Evolutionary conservation across 164 flowering plant species (phyloP).

Genomic region (Aristolochia californica): DNA sequence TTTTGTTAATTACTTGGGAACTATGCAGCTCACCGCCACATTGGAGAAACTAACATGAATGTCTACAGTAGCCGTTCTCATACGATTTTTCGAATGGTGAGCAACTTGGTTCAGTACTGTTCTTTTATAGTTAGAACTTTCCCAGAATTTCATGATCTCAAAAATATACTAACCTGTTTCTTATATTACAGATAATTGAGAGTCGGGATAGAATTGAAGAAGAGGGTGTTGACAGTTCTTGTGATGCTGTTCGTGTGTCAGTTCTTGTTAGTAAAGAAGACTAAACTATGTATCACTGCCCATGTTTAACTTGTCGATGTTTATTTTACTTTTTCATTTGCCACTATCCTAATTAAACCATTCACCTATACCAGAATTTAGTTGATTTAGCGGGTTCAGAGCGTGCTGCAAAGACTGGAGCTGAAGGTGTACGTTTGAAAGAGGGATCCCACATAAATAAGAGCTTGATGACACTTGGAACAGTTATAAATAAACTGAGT

Average conservation of each 20-base stretch:
- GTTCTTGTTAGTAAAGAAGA: constrained; percentile 50
- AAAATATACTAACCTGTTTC: not conserved
- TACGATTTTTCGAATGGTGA: constrained; percentile 96
- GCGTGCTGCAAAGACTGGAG: constrained; percentile 97
- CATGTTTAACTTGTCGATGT: not conserved
- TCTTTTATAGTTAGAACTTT: not conserved
- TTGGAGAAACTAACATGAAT: constrained; percentile 99
- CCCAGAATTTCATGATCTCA: too few species aligned
- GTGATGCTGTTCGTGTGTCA: constrained; percentile 98
- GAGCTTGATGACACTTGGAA: constrained; percentile 97
- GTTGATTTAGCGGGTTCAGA: constrained; percentile 99
- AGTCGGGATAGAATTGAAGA: constrained; percentile 71
- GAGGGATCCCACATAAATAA: constrained; percentile 98
- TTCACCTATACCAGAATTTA: constrained; percentile 44
- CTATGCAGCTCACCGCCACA: constrained; percentile 86
- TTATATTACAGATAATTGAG: constrained; percentile 68
- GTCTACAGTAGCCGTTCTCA: constrained; percentile 88
- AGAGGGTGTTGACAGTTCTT: constrained; percentile 36
- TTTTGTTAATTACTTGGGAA: constrained; percentile 1
- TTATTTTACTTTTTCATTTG: not conserved
- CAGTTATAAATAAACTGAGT: constrained; percentile 90
- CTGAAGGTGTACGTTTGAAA: constrained; percentile 89
- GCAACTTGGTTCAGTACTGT: not conserved
- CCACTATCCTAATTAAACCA: not conserved
- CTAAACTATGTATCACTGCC: not conserved